A percentile compares a stretch with the other conserved stretches of the same genome.
Conservation (phyloP, 73 alveolate genomes). For the Paramecium sonneborni region DNA sequence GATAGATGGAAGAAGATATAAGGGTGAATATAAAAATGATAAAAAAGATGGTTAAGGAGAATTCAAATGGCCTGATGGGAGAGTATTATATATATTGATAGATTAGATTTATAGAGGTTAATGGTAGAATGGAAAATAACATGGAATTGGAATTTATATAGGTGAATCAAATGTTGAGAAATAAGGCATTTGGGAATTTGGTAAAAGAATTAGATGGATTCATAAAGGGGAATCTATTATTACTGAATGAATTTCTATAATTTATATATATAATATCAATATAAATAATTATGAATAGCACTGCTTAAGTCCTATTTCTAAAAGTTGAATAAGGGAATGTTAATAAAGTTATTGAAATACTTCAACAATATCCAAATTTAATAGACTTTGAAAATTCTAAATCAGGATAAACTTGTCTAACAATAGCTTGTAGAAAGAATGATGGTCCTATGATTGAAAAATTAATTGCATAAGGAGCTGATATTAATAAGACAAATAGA, state of each 20-base stretch:
- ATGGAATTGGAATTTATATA: conserved; percentile 78
- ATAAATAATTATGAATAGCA: neutral
- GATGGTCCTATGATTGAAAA: conserved; percentile 24
- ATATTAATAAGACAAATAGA: neutral
- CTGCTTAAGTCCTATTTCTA: neutral
- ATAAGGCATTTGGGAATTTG: conserved; percentile 80
- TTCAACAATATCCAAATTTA: conserved; percentile 7
- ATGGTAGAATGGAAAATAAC: conserved; percentile 78
- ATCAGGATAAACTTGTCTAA: conserved; percentile 36
- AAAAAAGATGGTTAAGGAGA: conserved; percentile 74
- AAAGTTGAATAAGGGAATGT: conserved; percentile 44
- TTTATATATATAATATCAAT: neutral
- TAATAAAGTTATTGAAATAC: conserved; percentile 9
- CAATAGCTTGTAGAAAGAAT: conserved; percentile 37
- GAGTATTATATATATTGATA: neutral
- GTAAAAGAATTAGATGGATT: conserved; percentile 74
- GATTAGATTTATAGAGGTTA: conserved; percentile 60
- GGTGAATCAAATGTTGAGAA: conserved; percentile 67
- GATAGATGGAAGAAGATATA: conserved; percentile 76
- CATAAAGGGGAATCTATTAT: conserved; percentile 23
- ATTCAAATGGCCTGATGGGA: conserved; percentile 76
- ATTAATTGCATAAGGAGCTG: neutral
- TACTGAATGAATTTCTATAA: neutral
- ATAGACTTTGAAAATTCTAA: conserved; percentile 5
- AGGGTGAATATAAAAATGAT: conserved; percentile 72